A percentile compares a stretch with the other conserved stretches of the same genome.
Conservation (phyloP, 2,329 filamentous ascomycete genomes). For the Fusarium burgessii region DNA sequence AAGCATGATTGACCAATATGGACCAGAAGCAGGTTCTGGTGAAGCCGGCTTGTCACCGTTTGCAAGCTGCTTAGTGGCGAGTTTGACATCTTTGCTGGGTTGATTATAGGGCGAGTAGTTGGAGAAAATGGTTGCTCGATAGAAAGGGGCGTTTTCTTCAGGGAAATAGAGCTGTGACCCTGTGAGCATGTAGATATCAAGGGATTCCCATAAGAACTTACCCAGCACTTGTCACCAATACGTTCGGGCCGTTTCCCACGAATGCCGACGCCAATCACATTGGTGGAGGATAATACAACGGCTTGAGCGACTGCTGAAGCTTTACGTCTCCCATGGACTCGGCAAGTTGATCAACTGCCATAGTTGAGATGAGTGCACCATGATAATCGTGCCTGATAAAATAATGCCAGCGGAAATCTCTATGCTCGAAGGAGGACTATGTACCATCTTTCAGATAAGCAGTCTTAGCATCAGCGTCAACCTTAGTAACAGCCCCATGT, state of each 20-base stretch:
- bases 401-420: accelerated
- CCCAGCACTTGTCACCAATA: conserved; percentile 99
- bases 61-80: conserved; percentile 86
- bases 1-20: conserved; percentile 99
- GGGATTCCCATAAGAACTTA: accelerated
- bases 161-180: conserved; percentile 83
- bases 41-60: conserved; percentile 84
- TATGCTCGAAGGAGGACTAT: conserved; percentile 62
- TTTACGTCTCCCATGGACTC: conserved; percentile 80
- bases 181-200: accelerated
- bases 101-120: conserved; percentile 99
- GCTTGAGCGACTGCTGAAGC: conserved; percentile 84
- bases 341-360: conserved; percentile 91
- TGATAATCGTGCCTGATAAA: not conserved
- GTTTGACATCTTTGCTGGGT: conserved; percentile 82
- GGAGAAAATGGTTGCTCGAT: conserved; percentile 99
- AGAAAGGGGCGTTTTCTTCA: conserved; percentile 98
- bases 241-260: conserved; percentile 91
- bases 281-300: conserved; percentile 94
- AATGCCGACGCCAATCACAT: conserved; percentile 96
- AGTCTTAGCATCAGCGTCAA: conserved; percentile 86
- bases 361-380: conserved; percentile 81
- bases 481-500: conserved; percentile 83
- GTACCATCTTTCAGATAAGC: conserved; percentile 86
- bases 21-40: conserved; percentile 76